Conservation (phyloP, 495 filamentous ascomycete genomes). For the Friedmanniomyces simplex region DNA sequence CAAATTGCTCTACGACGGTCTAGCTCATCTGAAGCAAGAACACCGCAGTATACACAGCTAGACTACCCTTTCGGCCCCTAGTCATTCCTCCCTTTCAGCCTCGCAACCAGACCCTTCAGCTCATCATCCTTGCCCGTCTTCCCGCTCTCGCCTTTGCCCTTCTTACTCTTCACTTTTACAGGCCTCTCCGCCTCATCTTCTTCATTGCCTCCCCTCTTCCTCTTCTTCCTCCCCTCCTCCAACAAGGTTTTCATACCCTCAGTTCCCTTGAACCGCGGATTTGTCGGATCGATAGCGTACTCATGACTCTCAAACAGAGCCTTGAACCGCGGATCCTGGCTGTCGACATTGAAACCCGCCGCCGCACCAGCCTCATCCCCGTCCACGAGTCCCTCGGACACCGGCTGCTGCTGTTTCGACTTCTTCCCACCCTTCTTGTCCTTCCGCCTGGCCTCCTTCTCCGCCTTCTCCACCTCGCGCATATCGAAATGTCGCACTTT, state of each 20-base stretch:
- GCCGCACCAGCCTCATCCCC: slow-evolving; percentile 13
- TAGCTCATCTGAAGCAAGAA: too few species aligned
- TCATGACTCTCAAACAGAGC: slow-evolving; percentile 82
- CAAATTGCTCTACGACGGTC: too few species aligned
- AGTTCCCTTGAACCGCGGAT: slow-evolving; percentile 82
- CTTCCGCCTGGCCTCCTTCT: slow-evolving; percentile 56
- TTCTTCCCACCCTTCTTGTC: slow-evolving; percentile 39
- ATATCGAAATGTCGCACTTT: slow-evolving; percentile 83
- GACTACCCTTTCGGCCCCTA: too few species aligned
- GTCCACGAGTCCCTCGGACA: slow-evolving; percentile 34
- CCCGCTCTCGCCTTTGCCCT: slow-evolving; percentile 31
- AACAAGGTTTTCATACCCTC: slow-evolving; percentile 81
- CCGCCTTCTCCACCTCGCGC: slow-evolving; percentile 72
- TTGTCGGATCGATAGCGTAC: slow-evolving; percentile 93
- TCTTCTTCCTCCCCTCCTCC: slow-evolving; percentile 79
- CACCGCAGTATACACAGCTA: too few species aligned
- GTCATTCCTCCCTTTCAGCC: slow-evolving; percentile 35
- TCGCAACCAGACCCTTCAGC: slow-evolving; percentile 50
- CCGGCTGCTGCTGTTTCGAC: slow-evolving; percentile 33
- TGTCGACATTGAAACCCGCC: slow-evolving; percentile 61
- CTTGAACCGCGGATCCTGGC: slow-evolving; percentile 65
- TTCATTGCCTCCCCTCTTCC: slow-evolving; percentile 36
- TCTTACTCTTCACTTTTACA: slow-evolving; percentile 35
- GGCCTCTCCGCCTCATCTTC: slow-evolving; percentile 20
- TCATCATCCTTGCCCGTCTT: slow-evolving; percentile 38